A percentile compares a stretch with the other conserved stretches of the same genome.
Evolutionary conservation across 2,329 filamentous ascomycete genomes (phyloP).

Genomic region (Microdochium paspali): DNA sequence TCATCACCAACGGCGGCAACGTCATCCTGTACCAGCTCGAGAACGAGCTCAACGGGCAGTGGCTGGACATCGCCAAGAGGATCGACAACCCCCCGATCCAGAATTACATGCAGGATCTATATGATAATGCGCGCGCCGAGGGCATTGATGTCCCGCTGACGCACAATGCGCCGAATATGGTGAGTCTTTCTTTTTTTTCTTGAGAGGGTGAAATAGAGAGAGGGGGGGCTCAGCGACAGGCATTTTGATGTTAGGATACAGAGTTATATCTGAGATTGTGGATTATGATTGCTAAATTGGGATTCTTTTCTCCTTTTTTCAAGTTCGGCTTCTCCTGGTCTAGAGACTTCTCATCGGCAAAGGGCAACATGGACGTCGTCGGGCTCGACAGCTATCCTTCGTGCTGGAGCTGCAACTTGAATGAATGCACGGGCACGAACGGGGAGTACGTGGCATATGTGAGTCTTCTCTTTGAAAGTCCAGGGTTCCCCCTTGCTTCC

Average conservation of each 20-base stretch:
- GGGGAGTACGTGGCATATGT: slow-evolving; percentile 47
- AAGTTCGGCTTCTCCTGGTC: slow-evolving; percentile 43
- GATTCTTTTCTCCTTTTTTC: background rate
- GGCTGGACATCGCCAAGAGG: slow-evolving; percentile 27
- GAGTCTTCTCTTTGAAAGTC: too few relatives aligned
- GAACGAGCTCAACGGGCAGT: slow-evolving; percentile 53
- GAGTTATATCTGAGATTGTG: too few relatives aligned
- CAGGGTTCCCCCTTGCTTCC: background rate
- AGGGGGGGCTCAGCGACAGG: too few relatives aligned
- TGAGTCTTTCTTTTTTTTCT: slow-evolving; percentile 4
- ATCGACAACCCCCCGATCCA: slow-evolving; percentile 37
- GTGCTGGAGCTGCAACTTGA: slow-evolving; percentile 56
- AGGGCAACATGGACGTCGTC: slow-evolving; percentile 44
- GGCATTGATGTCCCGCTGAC: slow-evolving; percentile 50
- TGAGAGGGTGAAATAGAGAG: too few relatives aligned
- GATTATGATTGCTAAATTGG: too few relatives aligned
- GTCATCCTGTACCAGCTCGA: slow-evolving; percentile 74
- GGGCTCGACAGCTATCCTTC: slow-evolving; percentile 43
- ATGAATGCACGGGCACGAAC: slow-evolving; percentile 50
- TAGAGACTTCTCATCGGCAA: slow-evolving; percentile 44
- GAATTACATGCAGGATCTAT: slow-evolving; percentile 47
- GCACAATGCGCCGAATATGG: slow-evolving; percentile 51
- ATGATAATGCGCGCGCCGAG: slow-evolving; percentile 40
- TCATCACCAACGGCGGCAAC: slow-evolving; percentile 76
- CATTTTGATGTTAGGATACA: too few relatives aligned